Base-by-base conservation (phyloP, 352 stramenopile species). In the Pythium scleroteichum region DNA sequence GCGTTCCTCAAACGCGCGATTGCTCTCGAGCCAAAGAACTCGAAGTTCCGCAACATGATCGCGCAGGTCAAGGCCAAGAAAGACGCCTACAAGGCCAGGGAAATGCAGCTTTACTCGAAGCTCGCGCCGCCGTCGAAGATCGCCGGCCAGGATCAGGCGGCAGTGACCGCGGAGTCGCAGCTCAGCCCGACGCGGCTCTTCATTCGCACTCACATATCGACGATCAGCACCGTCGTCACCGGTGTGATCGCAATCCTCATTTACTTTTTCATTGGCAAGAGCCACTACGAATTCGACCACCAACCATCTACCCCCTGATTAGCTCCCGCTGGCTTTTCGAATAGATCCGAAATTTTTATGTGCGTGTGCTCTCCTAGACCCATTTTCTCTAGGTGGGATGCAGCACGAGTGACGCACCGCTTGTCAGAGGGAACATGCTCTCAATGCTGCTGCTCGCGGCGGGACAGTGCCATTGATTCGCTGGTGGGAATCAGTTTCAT, bases 81-180 rank as follows among this genome's bases (percentile, higher is more conserved):
- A 49, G 70, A 86, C 49, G 68, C 85, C 24, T 68, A 75, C 49
- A 82, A 82, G 50, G 75, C 69, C 7, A 55, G 71, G 2, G 78
- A 92, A 53, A 77, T 78, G 46, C 74, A 88, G 68, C 71, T 94
- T 20, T 92, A 87, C 67, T 57, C 72, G 4, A 94, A 94, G 61
- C 60, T 90, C 26, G 57, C 40, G 13, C 57, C 57, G 48, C 49
- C 57, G 23, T 52, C 39, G n/a, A 66, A 55, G 14, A 9, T 16
- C 40, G 16, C 7, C 20, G 33, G 1, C 39, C 38, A 46, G 29
- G 33, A 2, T 5, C 32, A 50, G 16, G 47, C 26, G 3, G 17
- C 38, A 17, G 26, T 22, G 44, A 32, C 32, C 29, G n/a, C n/a
- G n/a, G 35, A 35, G 46, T 44, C 50, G 22, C 47, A 70, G 50